These are phyloP conservation scores for Vaccinium darrowii DNA, from an alignment of 148 eudicot species.

Conservation along the genomic window DNA sequence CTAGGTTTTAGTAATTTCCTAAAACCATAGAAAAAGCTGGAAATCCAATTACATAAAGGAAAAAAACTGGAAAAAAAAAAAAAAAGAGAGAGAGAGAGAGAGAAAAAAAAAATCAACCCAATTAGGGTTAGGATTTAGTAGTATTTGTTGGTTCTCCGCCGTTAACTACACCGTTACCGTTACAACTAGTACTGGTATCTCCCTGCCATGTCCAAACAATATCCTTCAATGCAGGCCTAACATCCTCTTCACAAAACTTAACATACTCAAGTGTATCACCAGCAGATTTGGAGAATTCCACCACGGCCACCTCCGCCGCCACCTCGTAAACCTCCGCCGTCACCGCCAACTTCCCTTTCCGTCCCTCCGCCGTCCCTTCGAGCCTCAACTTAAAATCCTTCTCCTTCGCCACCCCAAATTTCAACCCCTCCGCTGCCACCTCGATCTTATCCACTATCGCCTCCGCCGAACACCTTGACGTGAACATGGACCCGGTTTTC, in stretches of 20 bases:
- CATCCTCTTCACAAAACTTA: slow-evolving; percentile 51
- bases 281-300: slow-evolving; percentile 44
- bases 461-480: slow-evolving; percentile 35
- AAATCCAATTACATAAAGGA: background rate
- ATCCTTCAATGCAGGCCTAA: slow-evolving; percentile 60
- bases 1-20: too few relatives aligned
- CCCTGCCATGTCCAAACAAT: slow-evolving; percentile 76
- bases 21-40: background rate
- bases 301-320: slow-evolving; percentile 50
- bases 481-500: slow-evolving; percentile 33
- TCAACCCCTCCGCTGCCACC: slow-evolving; percentile 28
- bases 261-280: slow-evolving; percentile 59
- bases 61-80: background rate
- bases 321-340: slow-evolving; percentile 52
- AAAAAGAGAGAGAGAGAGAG: too few relatives aligned
- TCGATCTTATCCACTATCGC: slow-evolving; percentile 37
- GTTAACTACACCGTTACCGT: background rate
- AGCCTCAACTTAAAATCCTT: slow-evolving; percentile 39
- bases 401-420: slow-evolving; percentile 28
- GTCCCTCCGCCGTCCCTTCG: slow-evolving; percentile 35
- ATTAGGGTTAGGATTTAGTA: background rate
- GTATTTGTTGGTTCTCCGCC: background rate
- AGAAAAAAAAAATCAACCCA: background rate
- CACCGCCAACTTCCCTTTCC: slow-evolving; percentile 43
- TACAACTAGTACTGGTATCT: slow-evolving; percentile 16